Evolutionary conservation across 768 basidiomycete species (phyloP).

Genomic region (Panellus pusillus): DNA sequence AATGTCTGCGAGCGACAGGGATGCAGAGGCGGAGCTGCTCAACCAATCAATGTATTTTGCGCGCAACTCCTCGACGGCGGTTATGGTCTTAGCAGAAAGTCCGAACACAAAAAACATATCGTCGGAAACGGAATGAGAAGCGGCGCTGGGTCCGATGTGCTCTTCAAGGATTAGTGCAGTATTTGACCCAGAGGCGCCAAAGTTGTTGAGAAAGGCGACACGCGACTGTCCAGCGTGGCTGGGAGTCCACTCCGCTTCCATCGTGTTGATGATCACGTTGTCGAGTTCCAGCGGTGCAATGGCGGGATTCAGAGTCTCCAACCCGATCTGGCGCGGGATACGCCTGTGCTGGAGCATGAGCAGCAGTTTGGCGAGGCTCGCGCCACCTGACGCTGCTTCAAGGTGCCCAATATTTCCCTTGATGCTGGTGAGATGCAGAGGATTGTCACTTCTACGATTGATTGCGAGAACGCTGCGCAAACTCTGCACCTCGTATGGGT

Average conservation of each 20-base stretch:
- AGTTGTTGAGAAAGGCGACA: constrained; percentile 68
- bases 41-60: constrained; percentile 50
- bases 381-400: constrained; percentile 74
- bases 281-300: constrained; percentile 51
- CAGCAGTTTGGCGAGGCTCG: constrained; percentile 68
- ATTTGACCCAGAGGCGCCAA: constrained; percentile 75
- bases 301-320: constrained; percentile 54
- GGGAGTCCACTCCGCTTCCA: constrained; percentile 42
- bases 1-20: constrained; percentile 44
- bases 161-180: constrained; percentile 63
- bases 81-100: constrained; percentile 58
- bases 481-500: constrained; percentile 63
- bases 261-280: constrained; percentile 47
- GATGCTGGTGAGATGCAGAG: constrained; percentile 65
- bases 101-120: constrained; percentile 47
- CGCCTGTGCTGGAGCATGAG: constrained; percentile 59
- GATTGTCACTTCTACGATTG: constrained; percentile 42
- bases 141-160: constrained; percentile 22
- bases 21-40: constrained; percentile 24
- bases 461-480: constrained; percentile 55
- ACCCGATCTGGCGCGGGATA: constrained; percentile 63
- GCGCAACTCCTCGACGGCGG: constrained; percentile 49
- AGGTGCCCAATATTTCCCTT: constrained; percentile 77
- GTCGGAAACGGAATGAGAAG: neutral
- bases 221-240: constrained; percentile 36